Base-by-base conservation (phyloP, 1,139 yeast genomes). In the Protomyces inouyei region DNA sequence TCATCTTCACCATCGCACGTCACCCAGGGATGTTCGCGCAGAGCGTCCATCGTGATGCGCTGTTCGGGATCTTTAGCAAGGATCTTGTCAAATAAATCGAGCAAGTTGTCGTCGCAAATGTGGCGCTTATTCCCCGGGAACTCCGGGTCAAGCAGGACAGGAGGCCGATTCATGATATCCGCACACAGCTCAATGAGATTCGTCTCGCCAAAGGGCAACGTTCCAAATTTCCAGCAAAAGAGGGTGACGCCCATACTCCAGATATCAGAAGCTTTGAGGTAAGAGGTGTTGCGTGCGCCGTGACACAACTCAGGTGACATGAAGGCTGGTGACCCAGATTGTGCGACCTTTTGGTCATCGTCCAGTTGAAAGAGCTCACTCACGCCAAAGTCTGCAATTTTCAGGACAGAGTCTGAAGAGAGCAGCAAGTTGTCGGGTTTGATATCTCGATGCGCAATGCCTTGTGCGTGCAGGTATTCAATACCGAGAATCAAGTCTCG, bases 331-430 rank as follows among this genome's bases (percentile, higher is more conserved):
- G 93, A 86, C 2, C 95, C 95, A 0, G 91, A 87, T 71, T 85
- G 85, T 59, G 68, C 77, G 74, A 64, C 71, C 3, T 68, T 67
- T 60, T 76, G 78, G 40, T 54, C 92, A 72, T 85, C 83, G n/a
- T 82, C 85, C 59, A 77, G 78, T 35, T 81, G 85, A 67, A 82
- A 82, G 68, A 87, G 77, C 60, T 88, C 85, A 14, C 91, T 88
- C 8, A 93, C 96, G 6, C 98, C 98, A 75, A 93, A 93, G 77
- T 93, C 98, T 38, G 95, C 88, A 51, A 93, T 90, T 74, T 93
- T 93, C 28, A 93, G 96, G 14, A 84, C 82, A 66, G 87, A 85
- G 70, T 88, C 87, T 12, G 83, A 81, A 43, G 87, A 82, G 1
- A 92, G 85, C 64, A 93, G 78, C 59, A 93, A 77, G 72, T 93